Base-by-base conservation (phyloP, 208 protist species). In the Leishmania martiniquensis region DNA sequence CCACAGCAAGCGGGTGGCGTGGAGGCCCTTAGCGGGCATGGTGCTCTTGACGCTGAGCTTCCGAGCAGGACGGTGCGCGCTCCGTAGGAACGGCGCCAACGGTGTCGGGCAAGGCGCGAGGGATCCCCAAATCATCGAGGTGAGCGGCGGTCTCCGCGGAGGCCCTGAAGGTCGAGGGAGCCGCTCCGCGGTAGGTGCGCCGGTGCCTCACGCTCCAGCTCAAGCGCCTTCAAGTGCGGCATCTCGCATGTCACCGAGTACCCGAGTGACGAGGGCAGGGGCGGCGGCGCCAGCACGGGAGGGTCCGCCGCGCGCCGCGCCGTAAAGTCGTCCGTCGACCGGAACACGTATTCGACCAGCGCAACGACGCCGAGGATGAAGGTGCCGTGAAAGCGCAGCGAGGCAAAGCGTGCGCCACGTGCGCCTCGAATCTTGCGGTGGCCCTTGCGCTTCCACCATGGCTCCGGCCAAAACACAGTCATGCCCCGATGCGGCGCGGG, bases 381-480 rank as follows among this genome's bases (percentile, higher is more conserved):
- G 42, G 87, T 0, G 45, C 67, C 63, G 76, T 94, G 90, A 69
- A 94, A 90, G 63, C 83, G 79, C 5, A 90, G 76, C 63, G 76
- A 89, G 13, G 79, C 84, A 37, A 93, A 93, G 52, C 89, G 87
- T 4, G 82, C 83, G 10, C 89, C 89, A 32, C 89, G 85, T 29
- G 87, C 83, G 29, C 89, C 89, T 29, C 82, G 79, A 47, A 93
- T 91, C 20, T 85, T 80, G 34, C 89, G 89, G 74, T 93, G 89
- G 37, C 88, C 87, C 63, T 84, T 86, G n/a, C 82, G 80, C 76
- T 87, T 89, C 89, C 89, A 93, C 87, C 86, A 91, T 55, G 83
- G 77, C 29, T 87, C 83, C 9, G 83, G 60, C 32, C 82, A 55
- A 42, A 89, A 81, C 20, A 87, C 57, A 72, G 86, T 92, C 83